These are phyloP conservation scores for Polysphondylium violaceum DNA, from an alignment of 78 protist species.

Conservation along the genomic window DNA sequence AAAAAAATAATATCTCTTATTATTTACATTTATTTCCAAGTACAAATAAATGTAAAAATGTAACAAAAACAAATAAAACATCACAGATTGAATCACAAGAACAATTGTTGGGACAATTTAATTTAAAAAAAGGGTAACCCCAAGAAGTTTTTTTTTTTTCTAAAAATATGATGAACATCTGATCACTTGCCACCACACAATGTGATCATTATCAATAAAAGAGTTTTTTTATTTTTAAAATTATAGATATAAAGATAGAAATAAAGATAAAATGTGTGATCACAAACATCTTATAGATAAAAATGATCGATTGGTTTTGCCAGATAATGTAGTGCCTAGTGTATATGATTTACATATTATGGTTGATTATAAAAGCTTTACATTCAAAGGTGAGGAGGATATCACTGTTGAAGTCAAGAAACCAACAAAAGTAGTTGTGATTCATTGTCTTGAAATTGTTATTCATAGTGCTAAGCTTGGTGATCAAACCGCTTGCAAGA, in stretches of 20 bases:
- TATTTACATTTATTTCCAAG: too few relatives aligned
- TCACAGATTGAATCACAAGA: too few relatives aligned
- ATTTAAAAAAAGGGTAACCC: too few relatives aligned
- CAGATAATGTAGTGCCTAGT: slow-evolving; percentile 35
- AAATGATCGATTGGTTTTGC: slow-evolving; percentile 47
- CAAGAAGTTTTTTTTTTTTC: too few relatives aligned
- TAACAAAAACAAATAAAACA: too few relatives aligned
- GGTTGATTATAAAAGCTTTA: slow-evolving; percentile 33
- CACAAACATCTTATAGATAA: slow-evolving; percentile 37
- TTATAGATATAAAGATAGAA: neutral
- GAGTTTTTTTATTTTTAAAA: too few relatives aligned
- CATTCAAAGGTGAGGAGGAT: slow-evolving; percentile 22
- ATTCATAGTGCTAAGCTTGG: slow-evolving; percentile 12
- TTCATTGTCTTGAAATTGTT: slow-evolving; percentile 38
- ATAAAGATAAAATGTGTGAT: slow-evolving; percentile 1
- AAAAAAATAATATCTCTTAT: too few relatives aligned
- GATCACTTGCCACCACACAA: too few relatives aligned
- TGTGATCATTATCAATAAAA: too few relatives aligned
- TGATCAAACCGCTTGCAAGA: slow-evolving; percentile 9
- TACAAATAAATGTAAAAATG: too few relatives aligned
- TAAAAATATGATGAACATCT: too few relatives aligned
- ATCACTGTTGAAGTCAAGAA: slow-evolving; percentile 8
- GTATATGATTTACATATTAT: slow-evolving; percentile 32
- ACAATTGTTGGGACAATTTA: too few relatives aligned
- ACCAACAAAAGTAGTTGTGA: slow-evolving; percentile 16